Evolutionary conservation across 805 yeast genomes (phyloP).

Genomic region (Yamadazyma akitaensis): DNA sequence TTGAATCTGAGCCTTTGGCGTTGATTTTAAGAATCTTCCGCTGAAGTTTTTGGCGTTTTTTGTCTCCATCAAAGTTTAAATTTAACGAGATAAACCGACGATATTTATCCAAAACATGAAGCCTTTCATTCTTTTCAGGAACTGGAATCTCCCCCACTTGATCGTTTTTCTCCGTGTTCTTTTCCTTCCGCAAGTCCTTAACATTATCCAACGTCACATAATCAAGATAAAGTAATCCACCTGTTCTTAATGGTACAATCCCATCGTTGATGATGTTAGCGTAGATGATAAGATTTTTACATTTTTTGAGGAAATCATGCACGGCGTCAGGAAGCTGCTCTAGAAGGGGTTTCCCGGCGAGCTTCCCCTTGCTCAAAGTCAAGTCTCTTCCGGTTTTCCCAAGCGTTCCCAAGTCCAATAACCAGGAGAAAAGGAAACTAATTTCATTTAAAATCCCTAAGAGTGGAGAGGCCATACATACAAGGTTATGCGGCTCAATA

Average conservation of each 20-base stretch:
- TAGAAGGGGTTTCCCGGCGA: slow-evolving; percentile 30
- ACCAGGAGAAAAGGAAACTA: slow-evolving; percentile 38
- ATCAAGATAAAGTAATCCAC: slow-evolving; percentile 41
- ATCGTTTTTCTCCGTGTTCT: slow-evolving; percentile 11
- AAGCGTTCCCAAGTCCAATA: slow-evolving; percentile 41
- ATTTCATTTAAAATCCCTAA: slow-evolving; percentile 41
- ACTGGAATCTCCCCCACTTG: slow-evolving; percentile 33
- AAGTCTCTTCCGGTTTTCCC: slow-evolving; percentile 46
- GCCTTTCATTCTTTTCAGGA: slow-evolving; percentile 4
- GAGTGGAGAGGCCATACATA: slow-evolving; percentile 42
- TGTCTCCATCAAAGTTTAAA: slow-evolving; percentile 10
- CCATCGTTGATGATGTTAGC: slow-evolving; percentile 47
- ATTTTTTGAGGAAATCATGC: slow-evolving; percentile 25
- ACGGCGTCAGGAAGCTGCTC: slow-evolving; percentile 41
- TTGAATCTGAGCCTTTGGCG: slow-evolving; percentile 21
- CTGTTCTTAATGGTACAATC: slow-evolving; percentile 43
- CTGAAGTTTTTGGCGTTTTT: slow-evolving; percentile 13
- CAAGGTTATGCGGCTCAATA: slow-evolving; percentile 31
- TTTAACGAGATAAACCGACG: slow-evolving; percentile 19
- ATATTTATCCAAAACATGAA: slow-evolving; percentile 11
- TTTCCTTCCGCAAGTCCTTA: slow-evolving; percentile 19
- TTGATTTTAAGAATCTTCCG: slow-evolving; percentile 19
- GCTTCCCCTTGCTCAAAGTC: slow-evolving; percentile 34
- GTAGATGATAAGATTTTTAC: slow-evolving; percentile 35
- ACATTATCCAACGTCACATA: slow-evolving; percentile 43